phyloP scores from a whole-genome alignment of 2,329 filamentous ascomycete genomes.

The Pseudocercospora fijiensis region DNA sequence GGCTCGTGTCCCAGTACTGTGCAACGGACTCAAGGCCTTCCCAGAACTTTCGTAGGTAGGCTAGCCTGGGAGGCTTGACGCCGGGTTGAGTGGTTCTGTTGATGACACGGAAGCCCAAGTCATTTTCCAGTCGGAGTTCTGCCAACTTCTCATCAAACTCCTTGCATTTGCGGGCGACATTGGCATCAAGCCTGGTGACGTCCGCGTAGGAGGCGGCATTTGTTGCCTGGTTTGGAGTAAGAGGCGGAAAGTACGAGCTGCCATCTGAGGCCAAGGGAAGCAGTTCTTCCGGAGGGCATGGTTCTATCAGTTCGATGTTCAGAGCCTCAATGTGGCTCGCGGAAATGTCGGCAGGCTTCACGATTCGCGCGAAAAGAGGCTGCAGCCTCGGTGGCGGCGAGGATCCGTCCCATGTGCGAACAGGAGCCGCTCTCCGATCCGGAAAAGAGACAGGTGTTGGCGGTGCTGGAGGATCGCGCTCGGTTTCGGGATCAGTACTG shows the following conservation, averaged over 20 bases:
- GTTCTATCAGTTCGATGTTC: constrained; percentile 44
- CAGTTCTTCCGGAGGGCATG: constrained; percentile 43
- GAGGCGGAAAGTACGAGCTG: constrained; percentile 42
- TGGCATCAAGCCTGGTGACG: constrained; percentile 46
- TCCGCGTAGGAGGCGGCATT: constrained; percentile 27
- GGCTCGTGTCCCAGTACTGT: constrained; percentile 62
- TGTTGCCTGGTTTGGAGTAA: constrained; percentile 33
- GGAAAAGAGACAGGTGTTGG: constrained; percentile 34
- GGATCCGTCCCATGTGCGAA: constrained; percentile 21
- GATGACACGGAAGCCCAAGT: constrained; percentile 58
- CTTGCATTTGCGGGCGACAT: constrained; percentile 48
- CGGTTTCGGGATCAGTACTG: constrained; percentile 28
- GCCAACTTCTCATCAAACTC: constrained; percentile 51
- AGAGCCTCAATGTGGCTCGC: constrained; percentile 43
- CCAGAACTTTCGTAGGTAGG: constrained; percentile 62
- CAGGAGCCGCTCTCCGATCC: constrained; percentile 3
- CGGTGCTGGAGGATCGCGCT: constrained; percentile 33
- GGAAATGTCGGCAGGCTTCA: constrained; percentile 45
- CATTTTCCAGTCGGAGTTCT: constrained; percentile 57
- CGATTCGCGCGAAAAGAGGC: constrained; percentile 45
- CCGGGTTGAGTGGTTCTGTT: constrained; percentile 50
- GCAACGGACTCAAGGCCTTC: constrained; percentile 58
- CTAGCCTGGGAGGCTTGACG: constrained; percentile 51
- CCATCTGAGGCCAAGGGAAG: constrained; percentile 39
- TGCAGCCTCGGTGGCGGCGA: constrained; percentile 42